phyloP scores from a whole-genome alignment of 495 filamentous ascomycete genomes.

The Annulohypoxylon moriforme region DNA sequence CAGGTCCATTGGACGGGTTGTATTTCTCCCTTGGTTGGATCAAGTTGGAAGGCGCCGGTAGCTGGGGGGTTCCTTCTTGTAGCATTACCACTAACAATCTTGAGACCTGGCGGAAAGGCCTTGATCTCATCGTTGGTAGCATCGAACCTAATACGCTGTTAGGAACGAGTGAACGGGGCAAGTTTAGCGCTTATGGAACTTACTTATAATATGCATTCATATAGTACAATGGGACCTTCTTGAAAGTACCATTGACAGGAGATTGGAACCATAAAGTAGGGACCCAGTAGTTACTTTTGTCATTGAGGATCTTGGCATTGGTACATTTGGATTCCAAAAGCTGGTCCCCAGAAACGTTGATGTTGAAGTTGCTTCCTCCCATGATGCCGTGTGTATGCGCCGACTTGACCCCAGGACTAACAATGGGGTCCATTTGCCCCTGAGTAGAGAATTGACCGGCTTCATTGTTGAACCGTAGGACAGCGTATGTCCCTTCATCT shows the following conservation, averaged over 20 bases:
- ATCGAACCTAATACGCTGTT: slow-evolving; percentile 59
- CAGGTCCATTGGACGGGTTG: slow-evolving; percentile 58
- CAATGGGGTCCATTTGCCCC: slow-evolving; percentile 71
- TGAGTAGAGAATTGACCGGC: slow-evolving; percentile 56
- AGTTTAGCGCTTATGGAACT: slow-evolving; percentile 16
- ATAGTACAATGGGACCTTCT: slow-evolving; percentile 67
- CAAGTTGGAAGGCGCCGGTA: slow-evolving; percentile 45
- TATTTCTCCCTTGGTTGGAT: slow-evolving; percentile 53
- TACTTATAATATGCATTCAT: slow-evolving; percentile 77
- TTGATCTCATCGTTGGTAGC: slow-evolving; percentile 67
- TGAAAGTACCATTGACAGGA: slow-evolving; percentile 70
- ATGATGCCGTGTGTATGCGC: slow-evolving; percentile 73
- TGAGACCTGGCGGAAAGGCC: slow-evolving; percentile 74
- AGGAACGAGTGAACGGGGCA: not conserved
- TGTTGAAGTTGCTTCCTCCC: slow-evolving; percentile 76
- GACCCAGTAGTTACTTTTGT: slow-evolving; percentile 82
- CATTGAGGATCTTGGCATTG: slow-evolving; percentile 69
- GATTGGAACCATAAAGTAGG: slow-evolving; percentile 71
- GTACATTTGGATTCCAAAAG: slow-evolving; percentile 71
- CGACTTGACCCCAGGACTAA: slow-evolving; percentile 65
- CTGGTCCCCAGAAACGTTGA: slow-evolving; percentile 67
- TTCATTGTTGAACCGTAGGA: slow-evolving; percentile 54
- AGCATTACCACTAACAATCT: slow-evolving; percentile 75
- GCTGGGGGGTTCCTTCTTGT: slow-evolving; percentile 54
- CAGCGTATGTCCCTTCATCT: slow-evolving; percentile 54